These are phyloP conservation scores for Phaeosphaeria sp. DNA, from an alignment of 2,329 filamentous ascomycete genomes.

Conservation along the genomic window DNA sequence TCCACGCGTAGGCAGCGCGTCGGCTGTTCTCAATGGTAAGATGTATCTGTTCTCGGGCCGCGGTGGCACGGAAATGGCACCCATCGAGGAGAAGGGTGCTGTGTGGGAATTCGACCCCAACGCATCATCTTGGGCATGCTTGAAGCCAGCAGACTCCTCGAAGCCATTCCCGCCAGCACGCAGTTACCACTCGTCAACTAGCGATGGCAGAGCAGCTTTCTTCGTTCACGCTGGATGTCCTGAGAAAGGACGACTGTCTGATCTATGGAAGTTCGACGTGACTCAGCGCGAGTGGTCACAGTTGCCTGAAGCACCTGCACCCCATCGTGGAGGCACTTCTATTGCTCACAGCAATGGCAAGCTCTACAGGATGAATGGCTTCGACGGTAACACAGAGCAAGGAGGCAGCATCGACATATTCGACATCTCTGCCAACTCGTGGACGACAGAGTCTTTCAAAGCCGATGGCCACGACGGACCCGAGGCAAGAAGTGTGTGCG, in stretches of 20 bases:
- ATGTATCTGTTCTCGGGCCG: slow-evolving; percentile 86
- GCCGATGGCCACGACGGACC: slow-evolving; percentile 57
- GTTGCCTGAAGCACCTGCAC: slow-evolving; percentile 70
- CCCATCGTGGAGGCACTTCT: slow-evolving; percentile 70
- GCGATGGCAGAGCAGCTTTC: slow-evolving; percentile 71
- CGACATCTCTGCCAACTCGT: slow-evolving; percentile 46
- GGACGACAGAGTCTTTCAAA: slow-evolving; percentile 48
- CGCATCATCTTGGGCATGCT: slow-evolving; percentile 67
- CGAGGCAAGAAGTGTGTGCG: slow-evolving; percentile 58
- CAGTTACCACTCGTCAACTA: slow-evolving; percentile 73
- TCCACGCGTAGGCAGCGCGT: slow-evolving; percentile 76
- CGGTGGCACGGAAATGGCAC: slow-evolving; percentile 70
- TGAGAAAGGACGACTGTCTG: slow-evolving; percentile 66
- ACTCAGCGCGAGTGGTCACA: slow-evolving; percentile 69
- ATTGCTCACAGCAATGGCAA: slow-evolving; percentile 69
- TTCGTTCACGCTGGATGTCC: slow-evolving; percentile 81
- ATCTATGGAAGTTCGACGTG: slow-evolving; percentile 82
- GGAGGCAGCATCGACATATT: slow-evolving; percentile 75
- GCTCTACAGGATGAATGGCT: slow-evolving; percentile 82
- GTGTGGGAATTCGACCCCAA: slow-evolving; percentile 79
- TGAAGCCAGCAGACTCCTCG: slow-evolving; percentile 62
- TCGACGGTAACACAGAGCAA: slow-evolving; percentile 72
- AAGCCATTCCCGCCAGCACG: slow-evolving; percentile 67
- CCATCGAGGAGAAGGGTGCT: slow-evolving; percentile 75
- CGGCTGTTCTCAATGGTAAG: slow-evolving; percentile 69